Conservation (phyloP, 176 grass and related monocot genomes). For the Pharus latifolius region DNA sequence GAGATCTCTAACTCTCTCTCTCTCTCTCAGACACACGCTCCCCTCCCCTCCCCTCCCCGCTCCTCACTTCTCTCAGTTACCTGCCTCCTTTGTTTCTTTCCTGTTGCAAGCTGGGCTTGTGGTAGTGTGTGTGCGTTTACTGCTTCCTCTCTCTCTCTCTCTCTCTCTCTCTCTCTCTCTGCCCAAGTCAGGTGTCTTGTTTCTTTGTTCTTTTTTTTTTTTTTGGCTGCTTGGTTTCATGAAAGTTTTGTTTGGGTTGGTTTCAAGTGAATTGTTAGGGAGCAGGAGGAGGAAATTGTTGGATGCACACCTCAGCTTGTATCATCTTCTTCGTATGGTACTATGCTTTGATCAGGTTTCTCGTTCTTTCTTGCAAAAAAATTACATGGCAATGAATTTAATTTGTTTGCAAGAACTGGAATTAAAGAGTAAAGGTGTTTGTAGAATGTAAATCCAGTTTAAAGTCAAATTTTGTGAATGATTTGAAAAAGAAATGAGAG, state of each 20-base stretch:
- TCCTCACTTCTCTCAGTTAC: neutral
- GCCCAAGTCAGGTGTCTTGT: neutral
- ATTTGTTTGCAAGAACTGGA: neutral
- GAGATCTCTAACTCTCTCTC: constrained; percentile 14
- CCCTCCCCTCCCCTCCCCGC: neutral
- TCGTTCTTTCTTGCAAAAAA: neutral
- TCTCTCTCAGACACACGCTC: neutral
- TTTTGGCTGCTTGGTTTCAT: neutral
- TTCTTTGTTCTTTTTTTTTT: neutral
- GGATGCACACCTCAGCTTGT: neutral
- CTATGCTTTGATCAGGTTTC: neutral
- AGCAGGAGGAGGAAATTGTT: neutral
- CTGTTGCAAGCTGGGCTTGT: neutral
- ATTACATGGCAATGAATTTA: neutral
- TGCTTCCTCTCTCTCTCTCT: neutral
- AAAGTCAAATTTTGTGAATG: too few species aligned
- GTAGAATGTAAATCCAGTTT: too few species aligned
- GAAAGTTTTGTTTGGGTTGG: neutral
- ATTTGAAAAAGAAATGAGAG: too few species aligned
- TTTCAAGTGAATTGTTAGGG: neutral
- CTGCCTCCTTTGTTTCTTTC: neutral
- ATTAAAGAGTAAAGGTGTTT: neutral
- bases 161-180: neutral
- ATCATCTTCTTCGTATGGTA: neutral
- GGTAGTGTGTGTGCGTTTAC: neutral